Base-by-base conservation (phyloP, 108 stramenopile genomes). In the Pelagomonas calceolata region DNA sequence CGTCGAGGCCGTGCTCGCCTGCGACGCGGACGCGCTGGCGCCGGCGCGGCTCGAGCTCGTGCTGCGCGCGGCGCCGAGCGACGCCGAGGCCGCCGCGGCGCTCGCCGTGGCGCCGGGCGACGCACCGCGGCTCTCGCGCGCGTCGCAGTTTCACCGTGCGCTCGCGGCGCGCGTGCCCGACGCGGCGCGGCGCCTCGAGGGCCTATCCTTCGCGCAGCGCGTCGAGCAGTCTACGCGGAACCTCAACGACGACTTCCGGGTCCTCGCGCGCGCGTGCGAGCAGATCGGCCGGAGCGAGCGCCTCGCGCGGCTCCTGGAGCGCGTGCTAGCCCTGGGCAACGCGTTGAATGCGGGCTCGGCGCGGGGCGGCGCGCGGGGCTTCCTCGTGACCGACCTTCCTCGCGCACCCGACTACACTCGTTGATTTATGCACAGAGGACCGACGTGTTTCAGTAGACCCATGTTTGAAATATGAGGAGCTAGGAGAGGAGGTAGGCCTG, bases 221-320 rank as follows among this genome's bases (percentile, higher is more conserved):
- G 70, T 78, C 63, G 70, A 78, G 36, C 0, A 30, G 16, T 36
- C 43, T 30, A 34, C n/a, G 30, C 32, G 10, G 34, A 35, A 64
- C 44, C 43, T 73, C 16, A 32, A 72, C 39, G 80, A 83, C 45
- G 86, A 78, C 37, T 85, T 91, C 73, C 71, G 80, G 69, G 72
- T 86, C 32, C 75, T 94, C 51, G 78, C 79, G 63, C 70, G 75
- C 39, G 93, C 90, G 37, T 92, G 91, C 71, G 68, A 74, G 46
- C 90, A 92, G 77, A 84, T 92, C 15, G 82, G 88, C 85, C 74
- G 77, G 32, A 90, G 90, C 66, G 81, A 85, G 65, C 87, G 88
- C 68, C 87, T 95, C 15, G 79, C 84, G 33, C 84, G 85, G 69
- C 37, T 78, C 30, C 66, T 78, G 7, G 44, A 46, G 21, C 34